A percentile compares a stretch with the other conserved stretches of the same genome.
These are phyloP conservation scores for Cryptococcus sp. DNA, from an alignment of 1,284 basidiomycete genomes.

Conservation along the genomic window DNA sequence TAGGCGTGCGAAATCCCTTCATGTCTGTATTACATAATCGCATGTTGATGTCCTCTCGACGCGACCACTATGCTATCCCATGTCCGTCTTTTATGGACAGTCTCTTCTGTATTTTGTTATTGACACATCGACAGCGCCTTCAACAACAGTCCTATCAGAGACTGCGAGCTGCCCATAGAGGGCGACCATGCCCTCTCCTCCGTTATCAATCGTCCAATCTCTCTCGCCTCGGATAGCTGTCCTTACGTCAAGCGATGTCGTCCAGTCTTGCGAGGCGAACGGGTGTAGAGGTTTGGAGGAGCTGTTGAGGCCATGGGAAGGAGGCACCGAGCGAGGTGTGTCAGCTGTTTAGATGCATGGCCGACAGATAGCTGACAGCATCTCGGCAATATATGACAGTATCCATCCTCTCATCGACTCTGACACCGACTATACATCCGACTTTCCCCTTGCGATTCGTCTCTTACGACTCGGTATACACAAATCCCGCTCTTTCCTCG, in stretches of 20 bases:
- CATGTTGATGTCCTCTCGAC: not conserved
- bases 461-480: slow-evolving; percentile 43
- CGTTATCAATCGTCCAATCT: slow-evolving; percentile 48
- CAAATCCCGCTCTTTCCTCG: slow-evolving; percentile 28
- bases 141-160: too few species aligned
- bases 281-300: slow-evolving; percentile 51
- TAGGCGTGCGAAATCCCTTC: not conserved
- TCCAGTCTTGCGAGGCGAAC: slow-evolving; percentile 47
- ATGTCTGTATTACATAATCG: not conserved
- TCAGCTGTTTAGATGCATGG: not conserved
- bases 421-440: slow-evolving; percentile 50
- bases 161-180: not conserved
- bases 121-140: too few species aligned
- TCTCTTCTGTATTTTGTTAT: too few species aligned
- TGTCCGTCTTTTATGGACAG: too few species aligned
- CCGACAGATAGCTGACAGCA: not conserved
- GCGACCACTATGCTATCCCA: too few species aligned
- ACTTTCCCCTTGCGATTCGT: slow-evolving; percentile 51
- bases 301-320: slow-evolving; percentile 53
- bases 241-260: slow-evolving; percentile 50
- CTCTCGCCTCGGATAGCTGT: slow-evolving; percentile 52
- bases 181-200: slow-evolving; percentile 46
- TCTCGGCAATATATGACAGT: slow-evolving; percentile 28
- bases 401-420: slow-evolving; percentile 47
- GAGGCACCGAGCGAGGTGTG: slow-evolving; percentile 49